Conservation (phyloP, 1,284 basidiomycete species). For the Violaceomyces palustris region DNA sequence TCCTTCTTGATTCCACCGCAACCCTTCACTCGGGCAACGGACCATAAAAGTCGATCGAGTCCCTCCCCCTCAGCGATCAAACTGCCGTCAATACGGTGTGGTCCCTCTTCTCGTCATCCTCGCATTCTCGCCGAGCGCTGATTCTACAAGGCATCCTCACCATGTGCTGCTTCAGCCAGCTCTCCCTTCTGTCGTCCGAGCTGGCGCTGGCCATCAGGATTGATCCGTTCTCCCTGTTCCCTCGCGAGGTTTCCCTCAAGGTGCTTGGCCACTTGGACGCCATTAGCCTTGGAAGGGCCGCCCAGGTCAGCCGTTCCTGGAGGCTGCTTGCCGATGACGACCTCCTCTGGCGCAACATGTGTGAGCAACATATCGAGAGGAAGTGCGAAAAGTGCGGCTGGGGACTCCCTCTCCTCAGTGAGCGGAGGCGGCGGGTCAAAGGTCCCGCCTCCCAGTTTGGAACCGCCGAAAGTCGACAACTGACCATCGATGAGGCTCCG, state of each 20-base stretch:
- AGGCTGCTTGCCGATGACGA: constrained; percentile 89
- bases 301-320: constrained; percentile 86
- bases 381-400: constrained; percentile 97
- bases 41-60: constrained; percentile 73
- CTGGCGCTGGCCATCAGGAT: constrained; percentile 79
- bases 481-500: constrained; percentile 2
- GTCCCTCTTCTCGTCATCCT: constrained; percentile 93
- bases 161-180: constrained; percentile 99
- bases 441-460: constrained; percentile 27
- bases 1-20: constrained; percentile 1
- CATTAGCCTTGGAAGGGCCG: constrained; percentile 87
- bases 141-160: constrained; percentile 95
- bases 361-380: constrained; percentile 96
- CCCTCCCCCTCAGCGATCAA: constrained; percentile 80
- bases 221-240: constrained; percentile 87
- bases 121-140: constrained; percentile 80
- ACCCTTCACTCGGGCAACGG: too few species aligned
- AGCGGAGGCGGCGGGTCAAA: constrained; percentile 61
- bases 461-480: constrained; percentile 19
- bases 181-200: constrained; percentile 91
- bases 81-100: constrained; percentile 87
- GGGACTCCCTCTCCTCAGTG: constrained; percentile 81
- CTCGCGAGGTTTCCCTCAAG: constrained; percentile 82
- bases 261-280: constrained; percentile 91
- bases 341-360: constrained; percentile 90